A percentile compares a stretch with the other conserved stretches of the same genome.
These are phyloP conservation scores for Gynostemma pentaphyllum DNA, from an alignment of 306 rosid genomes.

Conservation along the genomic window DNA sequence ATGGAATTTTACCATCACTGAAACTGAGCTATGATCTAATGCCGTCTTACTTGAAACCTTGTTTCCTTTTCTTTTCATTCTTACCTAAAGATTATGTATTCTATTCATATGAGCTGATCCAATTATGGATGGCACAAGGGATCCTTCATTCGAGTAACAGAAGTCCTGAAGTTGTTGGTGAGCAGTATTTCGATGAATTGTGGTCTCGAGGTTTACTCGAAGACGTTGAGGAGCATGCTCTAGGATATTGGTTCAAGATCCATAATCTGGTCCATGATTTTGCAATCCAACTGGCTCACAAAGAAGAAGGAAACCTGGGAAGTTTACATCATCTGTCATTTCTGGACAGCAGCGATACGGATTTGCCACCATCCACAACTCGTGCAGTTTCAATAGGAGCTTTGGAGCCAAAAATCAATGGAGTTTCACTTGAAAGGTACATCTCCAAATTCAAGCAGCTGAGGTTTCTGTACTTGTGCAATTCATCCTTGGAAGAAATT, in stretches of 20 bases:
- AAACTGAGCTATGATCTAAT: slow-evolving; percentile 7
- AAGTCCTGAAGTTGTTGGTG: slow-evolving; percentile 18
- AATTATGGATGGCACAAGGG: slow-evolving; percentile 39
- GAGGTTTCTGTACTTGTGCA: slow-evolving; percentile 2
- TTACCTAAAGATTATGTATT: slow-evolving; percentile 14
- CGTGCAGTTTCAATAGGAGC: neutral
- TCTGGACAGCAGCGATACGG: neutral
- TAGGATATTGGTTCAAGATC: slow-evolving; percentile 9
- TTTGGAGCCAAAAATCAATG: neutral
- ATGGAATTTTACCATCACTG: neutral
- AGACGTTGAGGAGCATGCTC: slow-evolving; percentile 7
- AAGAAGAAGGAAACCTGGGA: neutral
- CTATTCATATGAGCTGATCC: slow-evolving; percentile 10
- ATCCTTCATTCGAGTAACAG: slow-evolving; percentile 7
- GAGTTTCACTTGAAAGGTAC: neutral
- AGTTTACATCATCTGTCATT: neutral
- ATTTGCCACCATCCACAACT: neutral
- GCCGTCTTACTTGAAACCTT: slow-evolving; percentile 12
- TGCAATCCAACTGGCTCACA: slow-evolving; percentile 15
- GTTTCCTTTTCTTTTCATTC: slow-evolving; percentile 19
- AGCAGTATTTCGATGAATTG: slow-evolving; percentile 20
- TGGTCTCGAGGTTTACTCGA: slow-evolving; percentile 22
- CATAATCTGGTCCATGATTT: slow-evolving; percentile 26
- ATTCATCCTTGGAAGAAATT: neutral
- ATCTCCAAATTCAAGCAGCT: neutral